Conservation (phyloP, 208 protist genomes). For the Trypanosomatidae sp. region DNA sequence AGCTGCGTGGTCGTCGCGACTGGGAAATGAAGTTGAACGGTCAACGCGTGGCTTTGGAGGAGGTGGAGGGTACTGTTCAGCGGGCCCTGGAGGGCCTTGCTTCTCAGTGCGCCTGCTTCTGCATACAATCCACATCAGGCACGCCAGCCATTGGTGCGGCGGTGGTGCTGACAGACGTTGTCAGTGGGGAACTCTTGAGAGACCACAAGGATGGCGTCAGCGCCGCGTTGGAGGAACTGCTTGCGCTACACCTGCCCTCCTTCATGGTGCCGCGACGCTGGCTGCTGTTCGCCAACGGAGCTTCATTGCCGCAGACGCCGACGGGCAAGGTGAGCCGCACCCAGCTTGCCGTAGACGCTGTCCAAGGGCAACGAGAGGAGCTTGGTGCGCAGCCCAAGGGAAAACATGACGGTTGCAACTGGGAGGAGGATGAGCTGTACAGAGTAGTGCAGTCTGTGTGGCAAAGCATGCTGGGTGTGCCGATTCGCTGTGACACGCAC, state of each 20-base stretch:
- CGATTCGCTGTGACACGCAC: constrained; percentile 36
- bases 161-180: constrained; percentile 20
- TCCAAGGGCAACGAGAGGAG: neutral
- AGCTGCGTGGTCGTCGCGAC: constrained; percentile 47
- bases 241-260: constrained; percentile 30
- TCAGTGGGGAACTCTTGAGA: neutral
- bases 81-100: constrained; percentile 11
- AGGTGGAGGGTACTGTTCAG: constrained; percentile 45
- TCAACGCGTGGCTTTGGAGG: constrained; percentile 57
- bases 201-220: constrained; percentile 7
- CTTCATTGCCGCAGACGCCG: constrained; percentile 33
- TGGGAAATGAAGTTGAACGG: constrained; percentile 61
- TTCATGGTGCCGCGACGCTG: constrained; percentile 44
- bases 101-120: constrained; percentile 36
- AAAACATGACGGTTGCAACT: neutral
- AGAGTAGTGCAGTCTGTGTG: constrained; percentile 25
- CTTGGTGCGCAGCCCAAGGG: neutral
- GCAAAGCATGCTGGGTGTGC: constrained; percentile 28
- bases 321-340: constrained; percentile 47
- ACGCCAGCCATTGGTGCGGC: constrained; percentile 18
- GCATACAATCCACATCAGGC: neutral
- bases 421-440: constrained; percentile 13
- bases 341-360: constrained; percentile 8
- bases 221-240: constrained; percentile 29
- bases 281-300: constrained; percentile 19